Conservation (phyloP, 192 early-diverging fungal species). For the Coemansia sp. region DNA sequence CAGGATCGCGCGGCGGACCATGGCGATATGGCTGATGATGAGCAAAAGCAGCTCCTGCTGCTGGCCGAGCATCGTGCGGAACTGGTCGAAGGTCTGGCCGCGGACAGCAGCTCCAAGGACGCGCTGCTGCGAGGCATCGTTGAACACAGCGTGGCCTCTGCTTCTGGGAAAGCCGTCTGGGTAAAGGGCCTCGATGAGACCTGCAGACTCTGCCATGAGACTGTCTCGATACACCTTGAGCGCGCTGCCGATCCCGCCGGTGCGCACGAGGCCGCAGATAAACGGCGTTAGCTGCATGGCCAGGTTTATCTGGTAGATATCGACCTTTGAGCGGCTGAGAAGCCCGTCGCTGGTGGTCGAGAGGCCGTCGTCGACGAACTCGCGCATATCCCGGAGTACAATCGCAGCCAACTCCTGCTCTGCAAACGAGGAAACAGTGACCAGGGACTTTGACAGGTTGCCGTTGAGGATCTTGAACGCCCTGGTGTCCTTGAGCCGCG, state of each 20-base stretch:
- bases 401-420: constrained; percentile 47
- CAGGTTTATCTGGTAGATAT: constrained; percentile 51
- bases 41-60: constrained; percentile 75
- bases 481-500: constrained; percentile 21
- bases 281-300: constrained; percentile 64
- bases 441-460: constrained; percentile 24
- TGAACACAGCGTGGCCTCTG: constrained; percentile 34
- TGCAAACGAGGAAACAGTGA: constrained; percentile 17
- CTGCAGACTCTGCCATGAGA: constrained; percentile 72
- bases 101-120: constrained; percentile 59
- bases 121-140: constrained; percentile 42
- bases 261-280: constrained; percentile 72
- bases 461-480: constrained; percentile 33
- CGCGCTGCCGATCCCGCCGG: constrained; percentile 62
- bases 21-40: constrained; percentile 65
- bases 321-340: constrained; percentile 27
- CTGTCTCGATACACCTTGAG: constrained; percentile 76
- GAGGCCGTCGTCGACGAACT: constrained; percentile 50
- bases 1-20: constrained; percentile 70
- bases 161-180: constrained; percentile 36
- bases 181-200: constrained; percentile 71
- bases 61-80: constrained; percentile 70
- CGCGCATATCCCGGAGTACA: constrained; percentile 51
- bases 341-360: constrained; percentile 17
- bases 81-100: constrained; percentile 82